Conservation (phyloP, 495 filamentous ascomycete genomes). For the Rusavskia elegans region DNA sequence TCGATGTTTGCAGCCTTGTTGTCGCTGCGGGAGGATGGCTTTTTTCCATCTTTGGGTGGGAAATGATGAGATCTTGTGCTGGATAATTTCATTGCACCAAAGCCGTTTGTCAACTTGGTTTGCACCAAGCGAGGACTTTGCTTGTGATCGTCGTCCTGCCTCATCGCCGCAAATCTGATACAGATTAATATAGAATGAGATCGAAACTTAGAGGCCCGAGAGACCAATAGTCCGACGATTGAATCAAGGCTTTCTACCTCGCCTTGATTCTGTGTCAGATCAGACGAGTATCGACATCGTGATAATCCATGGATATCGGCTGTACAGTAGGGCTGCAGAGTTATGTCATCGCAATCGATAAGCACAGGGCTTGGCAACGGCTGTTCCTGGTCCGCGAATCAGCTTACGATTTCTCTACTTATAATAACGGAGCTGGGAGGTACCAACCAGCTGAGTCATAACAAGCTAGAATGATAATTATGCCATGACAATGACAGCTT, state of each 20-base stretch:
- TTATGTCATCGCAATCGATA: neutral
- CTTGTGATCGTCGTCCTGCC: neutral
- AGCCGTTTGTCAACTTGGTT: neutral
- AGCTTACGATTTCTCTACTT: too few relatives aligned
- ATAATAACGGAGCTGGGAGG: too few relatives aligned
- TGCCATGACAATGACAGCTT: too few relatives aligned
- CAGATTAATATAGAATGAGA: too few relatives aligned
- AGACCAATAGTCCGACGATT: too few relatives aligned
- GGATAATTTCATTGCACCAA: neutral
- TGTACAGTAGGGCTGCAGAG: neutral
- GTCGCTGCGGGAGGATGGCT: neutral
- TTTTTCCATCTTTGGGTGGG: neutral
- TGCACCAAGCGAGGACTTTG: neutral
- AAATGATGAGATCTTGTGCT: neutral
- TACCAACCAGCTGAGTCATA: too few relatives aligned
- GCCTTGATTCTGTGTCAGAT: too few relatives aligned
- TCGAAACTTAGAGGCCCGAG: too few relatives aligned
- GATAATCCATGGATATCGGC: neutral
- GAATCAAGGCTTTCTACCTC: too few relatives aligned
- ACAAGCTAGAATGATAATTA: too few relatives aligned
- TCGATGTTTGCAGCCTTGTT: neutral
- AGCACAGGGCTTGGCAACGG: neutral
- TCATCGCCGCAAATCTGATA: neutral
- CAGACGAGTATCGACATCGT: too few relatives aligned
- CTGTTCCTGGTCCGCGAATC: neutral